phyloP scores from a whole-genome alignment of 495 filamentous ascomycete genomes.

The Tuber calosporum region DNA sequence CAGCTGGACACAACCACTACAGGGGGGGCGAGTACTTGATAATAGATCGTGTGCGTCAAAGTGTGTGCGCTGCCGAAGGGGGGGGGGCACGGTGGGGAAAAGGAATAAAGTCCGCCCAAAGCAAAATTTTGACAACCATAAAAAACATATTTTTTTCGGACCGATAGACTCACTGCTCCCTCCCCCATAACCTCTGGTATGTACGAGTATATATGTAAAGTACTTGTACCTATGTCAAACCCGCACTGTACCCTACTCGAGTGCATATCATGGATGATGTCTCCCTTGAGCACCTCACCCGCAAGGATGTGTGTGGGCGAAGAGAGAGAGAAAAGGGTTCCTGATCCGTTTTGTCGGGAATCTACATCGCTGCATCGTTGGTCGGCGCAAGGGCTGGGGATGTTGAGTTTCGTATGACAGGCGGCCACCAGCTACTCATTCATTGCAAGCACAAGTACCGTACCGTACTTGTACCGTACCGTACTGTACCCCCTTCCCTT shows the following conservation, averaged over 20 bases:
- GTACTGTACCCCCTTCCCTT: slow-evolving; percentile 4
- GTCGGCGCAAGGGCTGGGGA: slow-evolving; percentile 23
- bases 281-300: slow-evolving; percentile 13
- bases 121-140: not conserved
- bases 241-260: not conserved
- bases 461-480: too few relatives aligned
- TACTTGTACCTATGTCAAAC: not conserved
- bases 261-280: slow-evolving; percentile 4
- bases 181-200: not conserved
- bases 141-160: not conserved
- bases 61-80: slow-evolving; percentile 12
- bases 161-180: not conserved
- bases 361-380: slow-evolving; percentile 35
- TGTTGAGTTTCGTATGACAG: slow-evolving; percentile 11
- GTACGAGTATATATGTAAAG: not conserved
- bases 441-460: too few relatives aligned
- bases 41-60: slow-evolving; percentile 18
- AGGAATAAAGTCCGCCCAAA: slow-evolving; percentile 2
- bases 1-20: slow-evolving; percentile 36
- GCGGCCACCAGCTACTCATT: slow-evolving; percentile 1
- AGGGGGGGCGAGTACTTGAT: slow-evolving; percentile 25
- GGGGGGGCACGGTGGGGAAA: slow-evolving; percentile 2
- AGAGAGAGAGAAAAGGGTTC: slow-evolving; percentile 27
- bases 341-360: slow-evolving; percentile 39
- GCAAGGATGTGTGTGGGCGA: not conserved